Evolutionary conservation across 2,329 filamentous ascomycete species (phyloP).

Genomic region (Alternaria brassicae): DNA sequence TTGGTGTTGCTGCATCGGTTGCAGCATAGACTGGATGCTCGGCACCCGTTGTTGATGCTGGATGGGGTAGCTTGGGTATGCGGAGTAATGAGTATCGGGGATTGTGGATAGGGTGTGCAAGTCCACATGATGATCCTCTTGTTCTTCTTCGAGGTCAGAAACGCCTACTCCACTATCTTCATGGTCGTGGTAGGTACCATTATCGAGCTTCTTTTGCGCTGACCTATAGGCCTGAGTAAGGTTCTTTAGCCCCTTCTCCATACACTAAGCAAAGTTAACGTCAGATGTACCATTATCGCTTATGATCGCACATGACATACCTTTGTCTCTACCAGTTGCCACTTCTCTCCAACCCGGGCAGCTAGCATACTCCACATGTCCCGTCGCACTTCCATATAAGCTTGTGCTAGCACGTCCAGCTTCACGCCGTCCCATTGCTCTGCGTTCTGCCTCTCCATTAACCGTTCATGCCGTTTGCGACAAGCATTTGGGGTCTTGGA

Average conservation of each 20-base stretch:
- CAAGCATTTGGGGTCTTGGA: conserved; percentile 82
- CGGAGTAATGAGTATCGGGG: conserved; percentile 27
- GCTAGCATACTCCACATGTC: conserved; percentile 83
- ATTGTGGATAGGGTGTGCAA: conserved; percentile 34
- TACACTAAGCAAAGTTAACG: conserved; percentile 64
- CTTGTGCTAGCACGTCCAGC: conserved; percentile 74
- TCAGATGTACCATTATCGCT: neutral
- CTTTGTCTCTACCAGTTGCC: conserved; percentile 79
- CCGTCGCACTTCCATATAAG: conserved; percentile 80
- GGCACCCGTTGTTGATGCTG: conserved; percentile 44
- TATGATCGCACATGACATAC: conserved; percentile 52
- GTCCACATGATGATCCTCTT: conserved; percentile 43
- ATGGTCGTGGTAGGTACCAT: conserved; percentile 55
- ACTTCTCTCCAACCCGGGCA: conserved; percentile 63
- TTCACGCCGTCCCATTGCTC: conserved; percentile 82
- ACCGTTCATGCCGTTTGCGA: conserved; percentile 84
- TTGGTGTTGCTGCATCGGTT: conserved; percentile 14
- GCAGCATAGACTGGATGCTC: conserved; percentile 52
- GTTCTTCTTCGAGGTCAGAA: conserved; percentile 58
- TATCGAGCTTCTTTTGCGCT: conserved; percentile 67
- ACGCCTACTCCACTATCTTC: conserved; percentile 75
- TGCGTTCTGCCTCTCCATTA: conserved; percentile 75
- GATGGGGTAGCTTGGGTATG: conserved; percentile 30
- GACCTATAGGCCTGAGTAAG: conserved; percentile 73
- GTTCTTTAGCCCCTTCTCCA: conserved; percentile 84